Evolutionary conservation across 2,329 filamentous ascomycete species (phyloP), one percentile per base, ranked within the genome.

Genomic region (Tolypocladium pustulatum): DNA sequence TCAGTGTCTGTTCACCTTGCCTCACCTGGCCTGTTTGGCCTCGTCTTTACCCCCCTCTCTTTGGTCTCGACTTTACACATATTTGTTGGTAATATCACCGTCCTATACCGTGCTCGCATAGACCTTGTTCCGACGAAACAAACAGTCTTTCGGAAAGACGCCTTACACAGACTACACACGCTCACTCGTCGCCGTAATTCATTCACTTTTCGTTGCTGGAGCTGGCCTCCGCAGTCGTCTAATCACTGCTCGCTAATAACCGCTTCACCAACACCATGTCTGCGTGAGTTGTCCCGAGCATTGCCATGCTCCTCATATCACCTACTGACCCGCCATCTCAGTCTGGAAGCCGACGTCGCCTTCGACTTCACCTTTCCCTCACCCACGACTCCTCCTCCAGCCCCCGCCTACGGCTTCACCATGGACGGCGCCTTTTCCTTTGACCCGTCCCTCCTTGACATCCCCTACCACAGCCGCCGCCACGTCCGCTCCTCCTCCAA

Each of bases 401-500:
- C 69, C 59, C 66, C 68, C 7, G 60, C 64, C 34, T 58, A 64
- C 32, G 56, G 38, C 36, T 61, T 66, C 51, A 34, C 57, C 58
- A 65, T 71, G 64, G 62, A 60, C 55, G 57, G 58, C n/a, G 30
- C 62, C 66, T 82, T 78, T 69, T 75, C 76, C 61, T 84, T 84
- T 72, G 81, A 85, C 65, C 73, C 79, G 52, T 77, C 81, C 58
- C 73, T 85, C 59, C 74, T 84, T 63, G 80, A 83, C 63, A 76
- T 83, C 61, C 75, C 81, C 30, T 83, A 75, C 71, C 17, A 20
- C 36, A 71, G 72, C 69, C 74, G 73, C 63, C 76, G 75, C 63
- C 85, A 89, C 71, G 78, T 76, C 70, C 84, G 85, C 68, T 83
- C 83, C 67, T 79, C 81, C 60, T 89, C 87, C 64, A 83, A 85